These are phyloP conservation scores for Podospora appendiculata DNA, from an alignment of 495 filamentous ascomycete genomes.

Conservation along the genomic window DNA sequence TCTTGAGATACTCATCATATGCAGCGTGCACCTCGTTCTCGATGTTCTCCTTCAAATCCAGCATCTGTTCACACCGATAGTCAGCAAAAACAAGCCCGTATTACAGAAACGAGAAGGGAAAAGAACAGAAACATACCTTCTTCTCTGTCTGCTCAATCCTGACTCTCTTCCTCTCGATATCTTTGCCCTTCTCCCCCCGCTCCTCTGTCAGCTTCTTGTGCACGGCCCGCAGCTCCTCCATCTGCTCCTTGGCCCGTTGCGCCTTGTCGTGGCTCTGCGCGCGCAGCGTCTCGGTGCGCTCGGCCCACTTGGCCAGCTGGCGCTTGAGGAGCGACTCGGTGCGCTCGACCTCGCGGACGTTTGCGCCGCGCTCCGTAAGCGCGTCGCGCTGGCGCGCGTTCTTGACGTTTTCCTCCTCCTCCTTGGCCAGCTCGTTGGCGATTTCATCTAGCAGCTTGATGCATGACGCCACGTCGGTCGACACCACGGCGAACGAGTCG, in stretches of 20 bases:
- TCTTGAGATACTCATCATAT: slow-evolving; percentile 87
- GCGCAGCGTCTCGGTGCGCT: slow-evolving; percentile 74
- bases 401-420: slow-evolving; percentile 77
- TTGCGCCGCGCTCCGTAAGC: slow-evolving; percentile 76
- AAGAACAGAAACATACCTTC: slow-evolving; percentile 56
- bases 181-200: slow-evolving; percentile 70
- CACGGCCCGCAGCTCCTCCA: slow-evolving; percentile 79
- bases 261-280: slow-evolving; percentile 74
- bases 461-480: slow-evolving; percentile 74
- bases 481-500: slow-evolving; percentile 79
- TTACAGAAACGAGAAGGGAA: slow-evolving; percentile 1
- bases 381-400: slow-evolving; percentile 78
- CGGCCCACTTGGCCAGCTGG: slow-evolving; percentile 74
- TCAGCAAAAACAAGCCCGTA: slow-evolving; percentile 23
- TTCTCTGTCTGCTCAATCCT: slow-evolving; percentile 97
- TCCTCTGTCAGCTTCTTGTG: slow-evolving; percentile 81
- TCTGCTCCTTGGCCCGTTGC: slow-evolving; percentile 67
- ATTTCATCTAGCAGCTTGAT: slow-evolving; percentile 88
- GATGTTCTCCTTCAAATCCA: slow-evolving; percentile 91
- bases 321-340: slow-evolving; percentile 75
- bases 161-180: slow-evolving; percentile 85
- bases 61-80: slow-evolving; percentile 56
- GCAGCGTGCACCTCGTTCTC: slow-evolving; percentile 84
- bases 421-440: slow-evolving; percentile 69
- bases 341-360: slow-evolving; percentile 83